phyloP scores from a whole-genome alignment of 306 rosid species.

The Dalbergia cochinchinensis region DNA sequence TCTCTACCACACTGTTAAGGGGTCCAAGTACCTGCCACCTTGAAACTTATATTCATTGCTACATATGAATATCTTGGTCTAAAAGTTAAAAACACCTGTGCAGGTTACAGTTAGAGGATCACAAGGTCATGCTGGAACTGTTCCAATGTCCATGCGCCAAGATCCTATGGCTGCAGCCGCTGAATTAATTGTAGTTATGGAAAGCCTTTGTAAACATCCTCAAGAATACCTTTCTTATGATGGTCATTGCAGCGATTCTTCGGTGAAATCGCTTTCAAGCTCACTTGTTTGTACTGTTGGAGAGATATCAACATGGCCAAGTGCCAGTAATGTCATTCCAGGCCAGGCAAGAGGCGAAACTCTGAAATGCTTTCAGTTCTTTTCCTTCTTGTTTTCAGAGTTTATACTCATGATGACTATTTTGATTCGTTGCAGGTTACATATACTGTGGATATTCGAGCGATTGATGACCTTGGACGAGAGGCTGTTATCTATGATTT shows the following conservation, averaged over 20 bases:
- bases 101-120: constrained; percentile 93
- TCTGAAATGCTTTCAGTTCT: constrained; percentile 34
- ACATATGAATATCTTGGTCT: not conserved
- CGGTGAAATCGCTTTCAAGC: constrained; percentile 75
- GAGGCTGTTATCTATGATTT: constrained; percentile 85
- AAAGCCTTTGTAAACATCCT: constrained; percentile 86
- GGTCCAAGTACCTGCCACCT: too few species aligned
- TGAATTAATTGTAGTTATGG: constrained; percentile 76
- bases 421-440: constrained; percentile 68
- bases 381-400: constrained; percentile 16
- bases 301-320: constrained; percentile 98
- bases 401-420: constrained; percentile 8
- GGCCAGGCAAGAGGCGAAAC: constrained; percentile 86
- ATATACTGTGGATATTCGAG: constrained; percentile 87
- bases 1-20: not conserved
- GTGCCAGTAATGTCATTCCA: constrained; percentile 98
- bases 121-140: constrained; percentile 97
- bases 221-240: constrained; percentile 73
- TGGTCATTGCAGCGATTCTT: constrained; percentile 67
- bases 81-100: constrained; percentile 28
- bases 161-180: constrained; percentile 95
- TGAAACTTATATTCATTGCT: not conserved
- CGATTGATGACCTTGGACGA: constrained; percentile 87
- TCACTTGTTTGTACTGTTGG: constrained; percentile 98
- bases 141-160: constrained; percentile 94